Base-by-base conservation (phyloP, 2,329 filamentous ascomycete genomes). In the Arachnopeziza araneosa region DNA sequence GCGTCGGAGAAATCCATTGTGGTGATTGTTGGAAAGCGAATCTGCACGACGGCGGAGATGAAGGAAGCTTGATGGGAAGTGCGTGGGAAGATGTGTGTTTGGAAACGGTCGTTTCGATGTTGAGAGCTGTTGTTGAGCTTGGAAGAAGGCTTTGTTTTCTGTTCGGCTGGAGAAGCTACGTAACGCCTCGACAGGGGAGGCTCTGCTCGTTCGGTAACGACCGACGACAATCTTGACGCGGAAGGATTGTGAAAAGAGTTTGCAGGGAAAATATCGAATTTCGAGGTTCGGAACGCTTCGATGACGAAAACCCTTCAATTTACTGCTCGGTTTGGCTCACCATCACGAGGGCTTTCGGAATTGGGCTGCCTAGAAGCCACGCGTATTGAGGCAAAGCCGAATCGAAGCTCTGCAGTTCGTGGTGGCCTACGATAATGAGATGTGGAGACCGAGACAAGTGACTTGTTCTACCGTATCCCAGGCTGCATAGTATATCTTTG, bases 1-100 rank as follows among this genome's bases (percentile, higher is more conserved):
- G 87, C 87, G 78, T 96, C 91, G 65, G 91, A 93, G 80, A 92
- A 90, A 77, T 96, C 92, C 91, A 96, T 96, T 23, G 21, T 30
- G 44, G 21, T 2, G 1, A 9, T 44, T 44, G 36, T 44, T 44
- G 17, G 36, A 44, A 7, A 19, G 36, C 17, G 10, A 44, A 44
- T 4, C 12, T 44, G 10, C 17, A 14, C 12, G 36, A 44, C 36
- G 10, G 17, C 12, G 17, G 36, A 14, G 36, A 44, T 44, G 36
- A 44, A 44, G 36, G 36, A 19, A n/a, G 36, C 6, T 44, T 44
- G 36, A 44, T 44, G 36, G 36, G 36, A 44, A 14, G 10, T 44
- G 12, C 17, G 36, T 44, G 36, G 36, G 36, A 44, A 44, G 36
- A 44, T 44, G 36, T 17, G 36, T 44, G 36, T 7, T 7, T 19